Evolutionary conservation across 2,329 filamentous ascomycete genomes (phyloP).

Genomic region (Scedosporium boydii): DNA sequence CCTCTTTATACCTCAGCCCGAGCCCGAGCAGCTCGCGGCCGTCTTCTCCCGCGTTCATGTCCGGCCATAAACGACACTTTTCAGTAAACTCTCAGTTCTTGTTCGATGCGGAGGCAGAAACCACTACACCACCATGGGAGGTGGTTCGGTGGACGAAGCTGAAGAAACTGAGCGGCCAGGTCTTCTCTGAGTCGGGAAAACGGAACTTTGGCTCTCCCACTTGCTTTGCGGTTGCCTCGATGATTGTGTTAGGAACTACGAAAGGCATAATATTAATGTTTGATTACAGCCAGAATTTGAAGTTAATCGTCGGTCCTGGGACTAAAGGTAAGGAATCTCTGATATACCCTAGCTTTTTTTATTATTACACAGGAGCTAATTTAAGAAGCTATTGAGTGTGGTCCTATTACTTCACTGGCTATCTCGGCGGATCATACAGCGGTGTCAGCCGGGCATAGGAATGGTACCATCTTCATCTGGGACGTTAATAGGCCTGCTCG

Average conservation of each 20-base stretch:
- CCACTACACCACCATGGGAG: constrained; percentile 81
- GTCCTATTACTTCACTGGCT: constrained; percentile 75
- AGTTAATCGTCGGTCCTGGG: constrained; percentile 85
- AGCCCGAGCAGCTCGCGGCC: constrained; percentile 48
- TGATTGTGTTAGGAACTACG: constrained; percentile 83
- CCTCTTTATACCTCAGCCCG: constrained; percentile 37
- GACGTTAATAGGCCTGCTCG: constrained; percentile 73
- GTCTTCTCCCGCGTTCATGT: constrained; percentile 67
- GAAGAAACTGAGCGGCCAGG: constrained; percentile 77
- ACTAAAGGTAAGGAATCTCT: constrained; percentile 59
- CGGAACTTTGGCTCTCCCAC: constrained; percentile 89
- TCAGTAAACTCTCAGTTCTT: constrained; percentile 66
- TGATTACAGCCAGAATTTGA: constrained; percentile 93
- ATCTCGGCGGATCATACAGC: constrained; percentile 92
- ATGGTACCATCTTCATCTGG: constrained; percentile 94
- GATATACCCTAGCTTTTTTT: background rate
- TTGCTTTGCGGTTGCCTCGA: constrained; percentile 77
- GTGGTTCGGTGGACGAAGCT: constrained; percentile 93
- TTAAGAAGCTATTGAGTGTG: constrained; percentile 71
- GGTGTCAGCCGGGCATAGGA: constrained; percentile 79
- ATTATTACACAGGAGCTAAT: constrained; percentile 19
- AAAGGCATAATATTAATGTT: constrained; percentile 94
- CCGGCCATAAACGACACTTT: constrained; percentile 68
- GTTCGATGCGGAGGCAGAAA: constrained; percentile 56
- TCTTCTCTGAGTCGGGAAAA: constrained; percentile 85